A percentile compares a stretch with the other conserved stretches of the same genome.
phyloP scores from a whole-genome alignment of 352 stramenopile genomes.

The Phytophthora colocasiae region DNA sequence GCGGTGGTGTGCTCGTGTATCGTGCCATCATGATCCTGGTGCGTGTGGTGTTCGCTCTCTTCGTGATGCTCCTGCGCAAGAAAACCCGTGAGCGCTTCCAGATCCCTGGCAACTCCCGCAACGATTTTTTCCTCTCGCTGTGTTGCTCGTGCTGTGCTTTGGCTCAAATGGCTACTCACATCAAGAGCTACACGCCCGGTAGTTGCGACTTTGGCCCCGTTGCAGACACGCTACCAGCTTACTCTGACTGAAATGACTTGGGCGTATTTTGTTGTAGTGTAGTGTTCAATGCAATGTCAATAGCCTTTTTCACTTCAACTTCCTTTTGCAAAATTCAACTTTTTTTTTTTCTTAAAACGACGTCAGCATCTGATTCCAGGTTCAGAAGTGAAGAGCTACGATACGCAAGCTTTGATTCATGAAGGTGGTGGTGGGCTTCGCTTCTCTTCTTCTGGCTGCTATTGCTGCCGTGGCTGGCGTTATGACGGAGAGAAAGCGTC shows the following conservation, averaged over 20 bases:
- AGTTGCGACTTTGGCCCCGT: slow-evolving; percentile 24
- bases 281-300: no score
- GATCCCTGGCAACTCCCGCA: not conserved
- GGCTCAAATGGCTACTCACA: slow-evolving; percentile 51
- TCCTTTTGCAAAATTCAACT: slow-evolving; percentile 15
- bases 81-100: slow-evolving; percentile 19
- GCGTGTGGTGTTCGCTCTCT: no score
- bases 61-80: slow-evolving; percentile 35
- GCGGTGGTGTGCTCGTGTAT: no score
- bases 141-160: slow-evolving; percentile 29
- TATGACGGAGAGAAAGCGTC: slow-evolving; percentile 41
- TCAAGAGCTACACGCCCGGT: slow-evolving; percentile 39
- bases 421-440: slow-evolving; percentile 38
- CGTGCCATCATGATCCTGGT: slow-evolving; percentile 7
- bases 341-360: slow-evolving; percentile 1
- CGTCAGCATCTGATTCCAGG: slow-evolving; percentile 28
- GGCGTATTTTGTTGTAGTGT: no score
- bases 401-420: slow-evolving; percentile 15
- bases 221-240: no score
- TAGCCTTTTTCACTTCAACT: not conserved
- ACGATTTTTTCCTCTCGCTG: not conserved
- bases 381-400: slow-evolving; percentile 13
- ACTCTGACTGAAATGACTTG: no score
- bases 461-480: slow-evolving; percentile 29
- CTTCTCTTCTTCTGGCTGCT: slow-evolving; percentile 33